A percentile compares a stretch with the other conserved stretches of the same genome.
Evolutionary conservation across 202 grass and related monocot genomes (phyloP).

Genomic region (Digitaria exilis): DNA sequence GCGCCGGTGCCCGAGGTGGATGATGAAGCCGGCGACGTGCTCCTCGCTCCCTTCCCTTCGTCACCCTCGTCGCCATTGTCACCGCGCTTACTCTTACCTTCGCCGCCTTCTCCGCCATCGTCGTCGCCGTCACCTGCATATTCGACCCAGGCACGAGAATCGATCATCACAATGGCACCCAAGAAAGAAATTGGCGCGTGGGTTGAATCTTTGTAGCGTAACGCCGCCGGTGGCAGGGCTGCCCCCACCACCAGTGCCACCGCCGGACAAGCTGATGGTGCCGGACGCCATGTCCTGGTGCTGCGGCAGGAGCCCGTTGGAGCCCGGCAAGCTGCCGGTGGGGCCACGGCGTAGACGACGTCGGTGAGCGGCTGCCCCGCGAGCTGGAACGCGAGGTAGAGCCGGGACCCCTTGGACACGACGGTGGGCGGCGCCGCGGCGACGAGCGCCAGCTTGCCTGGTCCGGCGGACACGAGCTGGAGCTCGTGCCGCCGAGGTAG

Average conservation of each 20-base stretch:
- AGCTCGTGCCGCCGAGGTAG: constrained; percentile 52
- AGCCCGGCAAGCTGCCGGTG: constrained; percentile 10
- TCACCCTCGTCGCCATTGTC: neutral
- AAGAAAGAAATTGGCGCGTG: too few relatives aligned
- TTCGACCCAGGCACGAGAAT: too few relatives aligned
- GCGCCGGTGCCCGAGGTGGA: neutral
- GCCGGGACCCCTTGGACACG: constrained; percentile 45
- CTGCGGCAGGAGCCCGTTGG: constrained; percentile 23
- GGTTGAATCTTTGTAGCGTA: too few relatives aligned
- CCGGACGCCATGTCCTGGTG: constrained; percentile 40
- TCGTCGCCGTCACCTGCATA: neutral
- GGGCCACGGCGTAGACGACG: constrained; percentile 47
- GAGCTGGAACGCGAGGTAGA: constrained; percentile 58
- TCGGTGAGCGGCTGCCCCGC: constrained; percentile 2
- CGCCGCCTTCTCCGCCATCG: neutral
- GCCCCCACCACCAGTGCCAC: neutral
- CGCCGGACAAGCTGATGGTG: constrained; percentile 30
- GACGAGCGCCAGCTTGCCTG: constrained; percentile 36
- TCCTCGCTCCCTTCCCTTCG: neutral
- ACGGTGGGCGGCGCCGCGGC: constrained; percentile 28
- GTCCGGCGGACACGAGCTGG: constrained; percentile 47
- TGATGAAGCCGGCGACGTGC: neutral
- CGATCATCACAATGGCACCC: too few relatives aligned
- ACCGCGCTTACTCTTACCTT: neutral
- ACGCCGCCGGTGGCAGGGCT: constrained; percentile 20